These are phyloP conservation scores for Isabelozyma pseudorhagii DNA, from an alignment of 805 yeast species.

Conservation along the genomic window DNA sequence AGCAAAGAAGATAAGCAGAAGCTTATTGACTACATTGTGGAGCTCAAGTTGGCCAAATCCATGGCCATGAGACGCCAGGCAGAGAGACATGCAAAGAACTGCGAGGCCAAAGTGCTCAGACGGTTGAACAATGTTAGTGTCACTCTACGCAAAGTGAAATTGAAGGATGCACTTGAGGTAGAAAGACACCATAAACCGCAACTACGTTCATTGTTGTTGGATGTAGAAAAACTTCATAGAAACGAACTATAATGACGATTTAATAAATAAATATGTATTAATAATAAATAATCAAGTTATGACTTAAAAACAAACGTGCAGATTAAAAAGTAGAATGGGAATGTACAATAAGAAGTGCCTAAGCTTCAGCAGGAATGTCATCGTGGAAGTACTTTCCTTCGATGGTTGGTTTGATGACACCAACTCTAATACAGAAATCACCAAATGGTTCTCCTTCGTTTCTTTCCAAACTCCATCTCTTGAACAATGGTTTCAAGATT, in stretches of 20 bases:
- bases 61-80: constrained; percentile 21
- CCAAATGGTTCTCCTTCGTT: constrained; percentile 92
- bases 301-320: background rate
- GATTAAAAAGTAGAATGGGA: constrained; percentile 1
- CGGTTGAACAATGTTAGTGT: constrained; percentile 46
- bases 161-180: constrained; percentile 40
- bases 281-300: constrained; percentile 1
- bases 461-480: constrained; percentile 92
- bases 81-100: constrained; percentile 17
- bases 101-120: constrained; percentile 36
- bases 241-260: background rate
- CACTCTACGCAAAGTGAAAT: constrained; percentile 47
- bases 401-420: constrained; percentile 82
- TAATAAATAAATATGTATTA: background rate
- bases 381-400: constrained; percentile 96
- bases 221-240: constrained; percentile 10
- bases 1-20: constrained; percentile 35
- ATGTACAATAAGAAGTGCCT: constrained; percentile 4
- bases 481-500: constrained; percentile 79
- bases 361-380: constrained; percentile 78
- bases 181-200: constrained; percentile 40
- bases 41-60: constrained; percentile 16
- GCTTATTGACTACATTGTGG: constrained; percentile 27
- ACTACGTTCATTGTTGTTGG: constrained; percentile 25
- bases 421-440: constrained; percentile 83